Percentiles rank a stretch among this genome's conserved stretches.
These are phyloP conservation scores for Cercospora sp. DNA, from an alignment of 2,329 filamentous ascomycete genomes.

Conservation along the genomic window DNA sequence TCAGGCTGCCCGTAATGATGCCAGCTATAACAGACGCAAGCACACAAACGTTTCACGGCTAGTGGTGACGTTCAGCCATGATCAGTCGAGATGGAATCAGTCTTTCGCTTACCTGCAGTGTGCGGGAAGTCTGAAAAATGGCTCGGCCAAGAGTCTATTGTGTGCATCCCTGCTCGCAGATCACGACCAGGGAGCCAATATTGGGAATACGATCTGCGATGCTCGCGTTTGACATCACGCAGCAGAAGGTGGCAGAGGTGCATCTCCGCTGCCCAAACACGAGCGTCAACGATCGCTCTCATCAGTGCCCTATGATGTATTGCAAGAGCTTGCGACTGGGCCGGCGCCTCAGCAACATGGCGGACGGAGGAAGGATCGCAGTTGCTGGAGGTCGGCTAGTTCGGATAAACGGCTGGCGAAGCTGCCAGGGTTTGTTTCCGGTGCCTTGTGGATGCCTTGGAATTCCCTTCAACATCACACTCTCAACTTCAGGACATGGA, in stretches of 20 bases:
- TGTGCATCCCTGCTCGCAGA: slow-evolving; percentile 7
- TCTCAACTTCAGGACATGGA: slow-evolving; percentile 6
- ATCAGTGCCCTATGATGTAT: not conserved
- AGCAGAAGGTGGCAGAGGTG: not conserved
- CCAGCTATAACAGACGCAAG: not conserved
- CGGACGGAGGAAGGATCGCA: not conserved
- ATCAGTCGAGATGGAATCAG: slow-evolving; percentile 1
- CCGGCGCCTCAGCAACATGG: not conserved
- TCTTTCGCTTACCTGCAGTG: slow-evolving; percentile 15
- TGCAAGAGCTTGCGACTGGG: not conserved
- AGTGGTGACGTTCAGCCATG: slow-evolving; percentile 1
- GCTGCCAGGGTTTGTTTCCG: not conserved
- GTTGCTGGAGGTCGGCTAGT: not conserved
- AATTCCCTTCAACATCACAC: not conserved
- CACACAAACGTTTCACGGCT: not conserved
- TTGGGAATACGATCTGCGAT: slow-evolving; percentile 1
- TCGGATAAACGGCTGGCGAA: slow-evolving; percentile 5
- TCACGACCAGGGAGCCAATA: not conserved
- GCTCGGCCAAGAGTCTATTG: not conserved
- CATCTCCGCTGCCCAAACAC: not conserved
- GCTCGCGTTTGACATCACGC: not conserved
- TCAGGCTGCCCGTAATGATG: not conserved
- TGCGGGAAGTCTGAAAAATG: slow-evolving; percentile 1
- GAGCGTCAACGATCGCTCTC: not conserved
- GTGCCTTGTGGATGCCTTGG: not conserved